Conservation (phyloP, 1,139 yeast species). For the Taphrina communis region DNA sequence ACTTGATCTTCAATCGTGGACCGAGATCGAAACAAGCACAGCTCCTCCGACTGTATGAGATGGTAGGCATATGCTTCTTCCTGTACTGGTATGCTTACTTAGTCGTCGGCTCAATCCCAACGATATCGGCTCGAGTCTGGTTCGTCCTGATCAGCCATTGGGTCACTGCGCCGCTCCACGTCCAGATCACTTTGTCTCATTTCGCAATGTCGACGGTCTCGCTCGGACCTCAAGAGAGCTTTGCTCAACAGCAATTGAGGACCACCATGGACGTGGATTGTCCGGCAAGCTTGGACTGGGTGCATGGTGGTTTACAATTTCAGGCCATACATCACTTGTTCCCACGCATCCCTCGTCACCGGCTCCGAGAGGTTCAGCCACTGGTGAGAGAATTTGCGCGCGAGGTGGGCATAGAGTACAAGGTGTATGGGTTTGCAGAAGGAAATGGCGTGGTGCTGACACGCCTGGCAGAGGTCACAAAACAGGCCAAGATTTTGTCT, state of each 20-base stretch:
- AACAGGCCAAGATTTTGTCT: conserved; percentile 73
- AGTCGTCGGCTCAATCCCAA: conserved; percentile 61
- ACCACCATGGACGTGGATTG: conserved; percentile 96
- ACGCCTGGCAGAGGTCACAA: conserved; percentile 74
- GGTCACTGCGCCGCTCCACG: conserved; percentile 87
- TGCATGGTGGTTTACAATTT: conserved; percentile 92
- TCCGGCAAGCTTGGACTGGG: conserved; percentile 87
- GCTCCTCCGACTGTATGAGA: conserved; percentile 80
- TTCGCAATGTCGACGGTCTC: conserved; percentile 94
- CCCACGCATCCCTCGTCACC: conserved; percentile 88
- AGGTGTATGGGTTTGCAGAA: conserved; percentile 80
- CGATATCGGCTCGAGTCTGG: conserved; percentile 60
- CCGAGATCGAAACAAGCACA: conserved; percentile 83
- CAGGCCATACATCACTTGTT: conserved; percentile 90
- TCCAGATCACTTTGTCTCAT: conserved; percentile 86
- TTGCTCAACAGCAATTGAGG: conserved; percentile 77
- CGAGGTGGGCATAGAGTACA: conserved; percentile 77
- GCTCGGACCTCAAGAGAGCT: conserved; percentile 80
- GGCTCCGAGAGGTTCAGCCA: conserved; percentile 75
- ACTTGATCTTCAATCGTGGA: conserved; percentile 72
- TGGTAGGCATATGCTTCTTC: conserved; percentile 70
- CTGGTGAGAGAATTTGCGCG: conserved; percentile 74
- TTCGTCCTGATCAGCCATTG: conserved; percentile 77
- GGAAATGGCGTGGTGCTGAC: conserved; percentile 76
- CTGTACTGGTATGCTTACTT: conserved; percentile 80